Conservation (phyloP, 345 rosid genomes). For the Salix arbutifolia region DNA sequence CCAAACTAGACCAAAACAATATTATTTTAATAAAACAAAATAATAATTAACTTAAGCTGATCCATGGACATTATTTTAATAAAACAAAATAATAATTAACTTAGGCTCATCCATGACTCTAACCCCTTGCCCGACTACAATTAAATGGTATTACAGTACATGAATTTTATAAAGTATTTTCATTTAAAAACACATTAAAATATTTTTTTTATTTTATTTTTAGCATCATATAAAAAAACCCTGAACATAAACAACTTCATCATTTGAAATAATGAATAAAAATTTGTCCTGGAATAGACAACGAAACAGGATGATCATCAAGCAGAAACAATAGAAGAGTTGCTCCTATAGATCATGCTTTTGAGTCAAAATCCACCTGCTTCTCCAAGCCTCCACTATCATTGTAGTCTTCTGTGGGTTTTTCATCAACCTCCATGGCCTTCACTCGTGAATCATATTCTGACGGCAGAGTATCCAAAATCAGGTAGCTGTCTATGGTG, state of each 20-base stretch:
- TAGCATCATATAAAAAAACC: too few relatives aligned
- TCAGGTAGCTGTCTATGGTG: slow-evolving; percentile 88
- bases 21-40: too few relatives aligned
- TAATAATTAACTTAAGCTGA: too few relatives aligned
- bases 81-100: too few relatives aligned
- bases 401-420: slow-evolving; percentile 97
- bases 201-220: too few relatives aligned
- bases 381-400: slow-evolving; percentile 98
- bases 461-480: slow-evolving; percentile 91
- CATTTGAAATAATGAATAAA: background rate
- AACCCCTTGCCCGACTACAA: too few relatives aligned
- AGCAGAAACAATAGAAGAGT: background rate
- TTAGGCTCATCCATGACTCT: too few relatives aligned
- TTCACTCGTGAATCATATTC: slow-evolving; percentile 96
- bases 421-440: slow-evolving; percentile 99
- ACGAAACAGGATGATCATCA: background rate
- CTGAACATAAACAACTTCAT: background rate
- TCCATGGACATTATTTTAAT: too few relatives aligned
- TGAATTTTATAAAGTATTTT: too few relatives aligned
- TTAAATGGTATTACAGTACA: too few relatives aligned
- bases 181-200: too few relatives aligned
- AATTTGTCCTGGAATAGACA: slow-evolving; percentile 41
- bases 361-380: slow-evolving; percentile 43
- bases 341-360: background rate
- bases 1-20: too few relatives aligned